Evolutionary conservation across 331 rosid species (phyloP).

Genomic region (Saraca asoca): DNA sequence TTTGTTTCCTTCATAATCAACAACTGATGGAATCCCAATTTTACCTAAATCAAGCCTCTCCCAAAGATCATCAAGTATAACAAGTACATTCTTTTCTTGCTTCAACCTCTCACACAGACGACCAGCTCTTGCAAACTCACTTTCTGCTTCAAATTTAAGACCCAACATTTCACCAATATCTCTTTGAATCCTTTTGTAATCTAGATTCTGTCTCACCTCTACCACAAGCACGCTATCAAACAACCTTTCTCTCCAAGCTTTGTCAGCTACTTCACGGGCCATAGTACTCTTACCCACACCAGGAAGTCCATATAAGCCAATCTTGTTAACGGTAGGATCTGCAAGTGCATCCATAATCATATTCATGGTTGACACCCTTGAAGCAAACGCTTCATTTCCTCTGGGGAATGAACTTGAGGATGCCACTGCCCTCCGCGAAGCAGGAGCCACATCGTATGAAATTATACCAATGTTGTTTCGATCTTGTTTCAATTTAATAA

Average conservation of each 20-base stretch:
- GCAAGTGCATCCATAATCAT: too few relatives aligned
- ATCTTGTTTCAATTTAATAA: too few relatives aligned
- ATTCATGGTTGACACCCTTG: too few relatives aligned
- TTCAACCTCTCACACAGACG: rapidly evolving
- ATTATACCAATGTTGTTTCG: neutral
- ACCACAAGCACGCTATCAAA: too few relatives aligned
- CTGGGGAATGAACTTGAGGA: neutral
- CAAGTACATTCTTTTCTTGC: neutral
- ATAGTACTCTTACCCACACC: too few relatives aligned
- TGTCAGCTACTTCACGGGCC: too few relatives aligned
- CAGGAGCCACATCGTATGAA: neutral
- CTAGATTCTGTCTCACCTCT: too few relatives aligned
- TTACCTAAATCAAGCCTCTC: rapidly evolving
- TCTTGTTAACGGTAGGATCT: too few relatives aligned
- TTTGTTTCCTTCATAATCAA: neutral
- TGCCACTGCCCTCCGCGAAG: neutral
- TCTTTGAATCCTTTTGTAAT: neutral
- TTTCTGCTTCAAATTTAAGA: neutral
- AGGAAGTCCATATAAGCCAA: too few relatives aligned
- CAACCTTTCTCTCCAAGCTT: too few relatives aligned
- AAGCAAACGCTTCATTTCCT: neutral
- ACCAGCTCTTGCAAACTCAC: neutral
- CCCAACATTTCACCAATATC: neutral
- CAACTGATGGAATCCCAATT: neutral
- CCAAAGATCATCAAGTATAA: neutral